These are phyloP conservation scores for Nakazawaea wickerhamii DNA, from an alignment of 805 yeast species.

Conservation along the genomic window DNA sequence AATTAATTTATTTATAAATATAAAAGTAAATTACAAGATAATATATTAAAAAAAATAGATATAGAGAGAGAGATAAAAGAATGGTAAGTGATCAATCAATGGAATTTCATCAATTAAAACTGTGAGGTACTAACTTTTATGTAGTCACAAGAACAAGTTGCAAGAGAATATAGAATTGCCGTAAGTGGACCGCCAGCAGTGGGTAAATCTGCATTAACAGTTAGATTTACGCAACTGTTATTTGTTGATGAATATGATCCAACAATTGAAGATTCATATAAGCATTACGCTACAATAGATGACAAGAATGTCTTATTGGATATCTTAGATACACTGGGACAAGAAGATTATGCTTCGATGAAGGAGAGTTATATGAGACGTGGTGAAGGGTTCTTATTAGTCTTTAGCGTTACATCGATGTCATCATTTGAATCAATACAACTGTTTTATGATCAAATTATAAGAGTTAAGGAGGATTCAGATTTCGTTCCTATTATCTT, in stretches of 20 bases:
- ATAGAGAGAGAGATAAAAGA: no score
- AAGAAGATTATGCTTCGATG: constrained; percentile 93
- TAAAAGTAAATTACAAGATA: no score
- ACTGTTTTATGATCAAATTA: constrained; percentile 49
- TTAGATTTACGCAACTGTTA: constrained; percentile 89
- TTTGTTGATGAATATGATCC: constrained; percentile 98
- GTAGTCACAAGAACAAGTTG: constrained; percentile 5
- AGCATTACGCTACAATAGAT: constrained; percentile 84
- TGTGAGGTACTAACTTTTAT: no score
- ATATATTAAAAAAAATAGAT: no score
- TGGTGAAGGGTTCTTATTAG: constrained; percentile 89
- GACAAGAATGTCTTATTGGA: constrained; percentile 73
- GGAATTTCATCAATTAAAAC: not conserved
- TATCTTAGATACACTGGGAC: constrained; percentile 96
- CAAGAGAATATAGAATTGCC: constrained; percentile 80
- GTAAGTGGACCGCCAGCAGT: constrained; percentile 99
- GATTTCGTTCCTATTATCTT: constrained; percentile 71
- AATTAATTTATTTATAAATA: no score
- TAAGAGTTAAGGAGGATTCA: constrained; percentile 45
- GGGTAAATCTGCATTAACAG: constrained; percentile 94
- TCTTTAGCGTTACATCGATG: constrained; percentile 81
- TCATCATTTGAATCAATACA: constrained; percentile 81
- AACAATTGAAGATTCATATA: constrained; percentile 87
- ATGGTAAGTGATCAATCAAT: no score
- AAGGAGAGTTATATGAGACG: constrained; percentile 93